Evolutionary conservation across 2,329 filamentous ascomycete species (phyloP), one percentile per base, ranked within the genome.

Genomic region (Beauveria medogensis): DNA sequence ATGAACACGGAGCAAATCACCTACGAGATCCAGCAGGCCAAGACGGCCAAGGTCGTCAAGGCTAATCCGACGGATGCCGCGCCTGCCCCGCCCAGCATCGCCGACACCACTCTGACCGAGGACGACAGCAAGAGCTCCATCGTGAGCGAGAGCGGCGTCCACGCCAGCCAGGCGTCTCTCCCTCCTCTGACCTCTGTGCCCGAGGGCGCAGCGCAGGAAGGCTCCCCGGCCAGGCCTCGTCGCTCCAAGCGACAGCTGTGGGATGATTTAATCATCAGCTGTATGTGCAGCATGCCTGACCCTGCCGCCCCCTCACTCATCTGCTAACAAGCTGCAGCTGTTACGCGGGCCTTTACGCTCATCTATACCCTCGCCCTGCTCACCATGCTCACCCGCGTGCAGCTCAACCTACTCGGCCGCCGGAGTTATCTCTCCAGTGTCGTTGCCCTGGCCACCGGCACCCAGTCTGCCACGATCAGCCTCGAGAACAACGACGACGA

Each of bases 241-340:
- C 92, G 88, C 77, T 91, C 87, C 63, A 97, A 97, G 81, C 85
- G 90, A 55, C 92, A 97, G 77, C 80, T 99, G 50, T 99, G 94
- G 94, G 92, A 95, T 73, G 93, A 99, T 71, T 83, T 99, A 74
- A 97, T 96, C 70, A 96, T 97, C 67, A 92, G 88, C 76, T 92
- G 92, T 95, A 77, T 71, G 88, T 79, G 12, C 22, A 52, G 22
- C 30, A 28, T 6, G n/a, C n/a, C 9, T 16, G 24, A 44, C 22
- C 30, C 24, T 9, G 43, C 12, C 16, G 28, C 30, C 26, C 16
- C 48, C 18, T 44, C 24, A 52, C 53, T 37, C 8, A 60, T 44
- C 28, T 53, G 26, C 63, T 68, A 28, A 68, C 59, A 55, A 6
- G 22, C 60, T 69, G 50, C 67, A 94, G 92, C 94, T 9, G 89